A percentile compares a stretch with the other conserved stretches of the same genome.
These are phyloP conservation scores for Blastocystis sp. DNA, from an alignment of 352 stramenopile genomes.

Conservation along the genomic window DNA sequence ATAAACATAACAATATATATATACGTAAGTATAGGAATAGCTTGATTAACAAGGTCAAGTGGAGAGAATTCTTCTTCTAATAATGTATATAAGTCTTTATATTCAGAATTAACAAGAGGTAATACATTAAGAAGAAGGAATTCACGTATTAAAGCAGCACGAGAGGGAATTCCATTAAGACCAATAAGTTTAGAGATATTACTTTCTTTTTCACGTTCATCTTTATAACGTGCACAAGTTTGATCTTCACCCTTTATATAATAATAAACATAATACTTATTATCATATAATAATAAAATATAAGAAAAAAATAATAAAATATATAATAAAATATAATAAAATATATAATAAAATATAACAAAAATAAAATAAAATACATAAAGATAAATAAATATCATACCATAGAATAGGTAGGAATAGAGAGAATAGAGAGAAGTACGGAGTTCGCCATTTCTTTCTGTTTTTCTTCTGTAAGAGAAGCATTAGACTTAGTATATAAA, in stretches of 20 bases:
- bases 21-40: not conserved
- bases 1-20: too few species aligned
- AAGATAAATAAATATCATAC: too few species aligned
- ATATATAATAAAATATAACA: too few species aligned
- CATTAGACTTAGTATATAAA: not conserved
- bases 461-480: not conserved
- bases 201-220: conserved; percentile 9
- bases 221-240: conserved; percentile 5
- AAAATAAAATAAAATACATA: too few species aligned
- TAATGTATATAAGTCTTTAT: not conserved
- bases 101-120: not conserved
- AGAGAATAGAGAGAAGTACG: not conserved
- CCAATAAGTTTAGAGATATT: not conserved
- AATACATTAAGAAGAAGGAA: conserved; percentile 1
- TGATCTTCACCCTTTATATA: conserved; percentile 9
- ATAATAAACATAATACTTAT: not conserved
- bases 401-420: not conserved
- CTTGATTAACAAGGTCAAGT: conserved; percentile 2
- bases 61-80: conserved; percentile 8
- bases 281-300: too few species aligned
- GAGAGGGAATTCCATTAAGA: not conserved
- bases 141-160: not conserved
- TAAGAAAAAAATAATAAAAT: too few species aligned
- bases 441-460: not conserved
- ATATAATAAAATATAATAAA: too few species aligned